These are phyloP conservation scores for Penstemon eatonii DNA, from an alignment of 257 asterid genomes.

Conservation along the genomic window DNA sequence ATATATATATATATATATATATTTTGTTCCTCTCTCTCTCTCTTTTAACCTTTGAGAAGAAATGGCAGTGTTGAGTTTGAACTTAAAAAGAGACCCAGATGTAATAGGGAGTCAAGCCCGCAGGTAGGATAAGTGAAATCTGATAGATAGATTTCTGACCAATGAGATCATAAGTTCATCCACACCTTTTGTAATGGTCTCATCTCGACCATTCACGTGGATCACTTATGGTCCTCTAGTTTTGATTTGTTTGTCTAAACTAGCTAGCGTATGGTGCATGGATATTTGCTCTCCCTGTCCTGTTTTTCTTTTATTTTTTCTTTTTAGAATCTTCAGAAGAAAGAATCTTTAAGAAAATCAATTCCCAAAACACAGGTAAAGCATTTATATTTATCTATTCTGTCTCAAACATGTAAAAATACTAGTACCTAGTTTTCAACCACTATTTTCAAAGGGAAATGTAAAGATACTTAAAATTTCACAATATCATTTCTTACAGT, in stretches of 20 bases:
- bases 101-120: constrained; percentile 37
- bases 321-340: background rate
- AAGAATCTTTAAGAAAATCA: background rate
- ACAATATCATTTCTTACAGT: too few relatives aligned
- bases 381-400: too few relatives aligned
- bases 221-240: constrained; percentile 20
- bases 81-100: constrained; percentile 18
- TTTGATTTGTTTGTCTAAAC: background rate
- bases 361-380: too few relatives aligned
- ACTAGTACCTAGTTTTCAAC: too few relatives aligned
- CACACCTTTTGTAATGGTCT: constrained; percentile 8
- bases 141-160: constrained; percentile 40
- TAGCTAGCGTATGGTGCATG: too few relatives aligned
- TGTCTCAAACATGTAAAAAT: too few relatives aligned
- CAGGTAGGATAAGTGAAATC: constrained; percentile 61
- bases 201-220: constrained; percentile 29
- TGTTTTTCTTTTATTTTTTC: background rate
- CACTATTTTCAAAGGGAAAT: too few relatives aligned
- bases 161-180: constrained; percentile 33
- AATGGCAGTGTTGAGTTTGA: constrained; percentile 6
- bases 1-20: background rate
- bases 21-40: background rate
- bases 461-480: too few relatives aligned
- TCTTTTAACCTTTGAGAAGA: background rate
- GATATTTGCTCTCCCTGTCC: background rate